phyloP scores from a whole-genome alignment of 2,329 filamentous ascomycete species.

The Byssochlamys sp. region DNA sequence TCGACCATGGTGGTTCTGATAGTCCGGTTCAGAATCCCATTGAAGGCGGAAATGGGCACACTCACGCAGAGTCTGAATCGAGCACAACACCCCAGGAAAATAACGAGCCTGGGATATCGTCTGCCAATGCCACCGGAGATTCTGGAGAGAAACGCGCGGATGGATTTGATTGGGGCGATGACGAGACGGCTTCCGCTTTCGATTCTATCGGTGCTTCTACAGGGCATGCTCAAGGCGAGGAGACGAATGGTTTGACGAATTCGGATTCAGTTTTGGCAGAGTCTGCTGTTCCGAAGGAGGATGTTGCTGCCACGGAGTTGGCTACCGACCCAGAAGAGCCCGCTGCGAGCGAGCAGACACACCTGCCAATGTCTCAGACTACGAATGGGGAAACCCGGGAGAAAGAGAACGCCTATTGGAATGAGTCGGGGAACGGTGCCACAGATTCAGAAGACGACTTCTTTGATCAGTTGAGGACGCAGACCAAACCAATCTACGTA shows the following conservation, averaged over 20 bases:
- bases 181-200: slow-evolving; percentile 2
- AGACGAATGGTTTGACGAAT: slow-evolving; percentile 8
- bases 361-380: not conserved
- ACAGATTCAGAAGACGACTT: slow-evolving; percentile 49
- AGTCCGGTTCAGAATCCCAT: not conserved
- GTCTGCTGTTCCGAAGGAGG: not conserved
- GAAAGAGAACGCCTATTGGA: slow-evolving; percentile 32
- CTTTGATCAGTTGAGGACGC: slow-evolving; percentile 44
- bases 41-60: not conserved
- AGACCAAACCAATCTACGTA: slow-evolving; percentile 30
- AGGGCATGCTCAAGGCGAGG: slow-evolving; percentile 7
- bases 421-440: slow-evolving; percentile 38
- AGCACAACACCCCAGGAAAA: not conserved
- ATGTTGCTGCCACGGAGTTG: not conserved
- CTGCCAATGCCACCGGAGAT: not conserved
- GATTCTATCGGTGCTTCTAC: not conserved
- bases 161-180: not conserved
- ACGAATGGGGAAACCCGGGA: slow-evolving; percentile 7
- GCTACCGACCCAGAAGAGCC: not conserved
- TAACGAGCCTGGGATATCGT: not conserved
- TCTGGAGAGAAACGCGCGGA: not conserved
- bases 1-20: not conserved
- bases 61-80: not conserved
- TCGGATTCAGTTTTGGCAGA: slow-evolving; percentile 8
- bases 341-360: not conserved